Percentiles rank a stretch among this genome's conserved stretches.
Conservation (phyloP, 179 eudicot genomes). For the Monotropa hypopitys region DNA sequence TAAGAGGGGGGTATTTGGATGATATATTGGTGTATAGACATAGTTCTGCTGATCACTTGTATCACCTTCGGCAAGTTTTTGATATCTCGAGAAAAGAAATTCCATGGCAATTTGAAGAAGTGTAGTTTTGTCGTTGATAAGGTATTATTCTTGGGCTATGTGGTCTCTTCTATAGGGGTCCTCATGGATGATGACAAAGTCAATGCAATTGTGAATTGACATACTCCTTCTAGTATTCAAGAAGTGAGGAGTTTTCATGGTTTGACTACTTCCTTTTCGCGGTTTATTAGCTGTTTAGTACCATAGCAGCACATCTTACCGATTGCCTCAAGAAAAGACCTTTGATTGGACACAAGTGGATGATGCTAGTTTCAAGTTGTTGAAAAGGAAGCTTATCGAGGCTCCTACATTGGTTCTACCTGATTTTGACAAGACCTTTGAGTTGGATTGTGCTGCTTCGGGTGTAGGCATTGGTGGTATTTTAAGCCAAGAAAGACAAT, state of each 20-base stretch:
- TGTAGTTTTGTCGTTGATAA: neutral
- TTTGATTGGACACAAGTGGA: neutral
- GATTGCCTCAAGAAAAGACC: neutral
- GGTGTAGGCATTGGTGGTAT: neutral
- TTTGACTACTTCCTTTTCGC: neutral
- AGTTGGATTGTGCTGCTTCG: neutral
- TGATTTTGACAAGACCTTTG: neutral
- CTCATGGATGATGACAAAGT: neutral
- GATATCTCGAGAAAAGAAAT: neutral
- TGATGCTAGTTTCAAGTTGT: neutral
- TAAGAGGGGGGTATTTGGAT: neutral
- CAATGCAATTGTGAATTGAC: neutral
- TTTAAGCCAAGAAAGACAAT: neutral
- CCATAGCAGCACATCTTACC: neutral
- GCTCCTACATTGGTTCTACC: neutral
- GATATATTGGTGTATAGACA: too few relatives aligned
- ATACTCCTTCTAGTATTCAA: neutral
- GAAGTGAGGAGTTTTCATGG: neutral
- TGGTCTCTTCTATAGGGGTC: neutral
- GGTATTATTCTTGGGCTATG: neutral
- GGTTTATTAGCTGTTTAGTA: neutral
- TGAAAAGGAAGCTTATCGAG: neutral
- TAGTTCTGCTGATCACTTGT: neutral
- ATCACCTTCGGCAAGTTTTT: neutral
- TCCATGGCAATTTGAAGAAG: neutral